Evolutionary conservation across 2,329 filamentous ascomycete genomes (phyloP), one percentile per base, ranked within the genome.

Genomic region (Aspergillus bombycis): DNA sequence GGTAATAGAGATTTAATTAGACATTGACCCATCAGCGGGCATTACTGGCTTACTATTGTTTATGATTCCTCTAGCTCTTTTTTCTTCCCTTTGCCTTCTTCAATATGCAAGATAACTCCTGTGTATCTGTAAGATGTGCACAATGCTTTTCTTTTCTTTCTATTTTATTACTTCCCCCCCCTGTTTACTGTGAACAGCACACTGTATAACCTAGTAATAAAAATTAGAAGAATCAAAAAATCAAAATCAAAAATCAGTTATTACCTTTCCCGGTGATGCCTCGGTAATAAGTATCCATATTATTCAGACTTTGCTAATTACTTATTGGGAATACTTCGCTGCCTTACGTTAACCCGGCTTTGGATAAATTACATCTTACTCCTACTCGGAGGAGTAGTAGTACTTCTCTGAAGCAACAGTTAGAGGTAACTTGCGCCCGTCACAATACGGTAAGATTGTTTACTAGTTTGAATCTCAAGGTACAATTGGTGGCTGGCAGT

Each of bases 401-500:
- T 36, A 36, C 34, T 36, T 36, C 34, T 36, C 34, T 21, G 23
- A 21, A 11, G 21, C 10, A 46, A 46, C n/a, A 46, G 19, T 43
- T 23, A 11, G 4, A 4, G 23, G 56, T 48, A 48, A 52, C 16
- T n/a, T 32, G 48, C 4, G 19, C 28, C 16, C 28, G 48, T 52
- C 9, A 52, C 43, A 38, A 45, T 60, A 56, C 38, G 21, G 50
- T 36, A 26, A 46, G 45, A 57, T 57, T 46, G 38, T 14, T 59
- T 41, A 62, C 56, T 57, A 61, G 53, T 34, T 32, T n/a, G 26
- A 43, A 60, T 41, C 50, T 56, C 48, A 23, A 60, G 41, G 21
- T 60, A 45, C 52, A 53, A 30, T 26, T 36, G 58, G 62, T 60
- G 62, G 62, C 57, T 63, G 62, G 62, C 58, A 55, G 30, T 14